phyloP scores from a whole-genome alignment of 345 rosid genomes.

The Salix viminalis region DNA sequence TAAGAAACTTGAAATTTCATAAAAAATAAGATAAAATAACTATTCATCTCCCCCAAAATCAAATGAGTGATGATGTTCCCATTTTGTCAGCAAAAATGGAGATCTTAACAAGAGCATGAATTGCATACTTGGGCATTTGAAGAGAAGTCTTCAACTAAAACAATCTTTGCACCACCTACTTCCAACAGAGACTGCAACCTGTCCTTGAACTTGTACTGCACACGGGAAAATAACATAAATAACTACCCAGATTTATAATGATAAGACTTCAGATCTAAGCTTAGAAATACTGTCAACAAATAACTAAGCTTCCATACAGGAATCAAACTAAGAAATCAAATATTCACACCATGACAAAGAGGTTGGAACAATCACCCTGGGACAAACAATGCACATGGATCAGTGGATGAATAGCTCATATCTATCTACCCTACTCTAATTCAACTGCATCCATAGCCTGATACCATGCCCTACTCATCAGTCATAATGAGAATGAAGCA shows the following conservation, averaged over 20 bases:
- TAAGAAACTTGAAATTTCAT: too few species aligned
- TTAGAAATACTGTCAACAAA: background rate
- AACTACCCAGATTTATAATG: background rate
- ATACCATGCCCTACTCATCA: too few species aligned
- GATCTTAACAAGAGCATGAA: conserved; percentile 4
- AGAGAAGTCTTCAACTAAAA: conserved; percentile 43
- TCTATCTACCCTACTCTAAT: too few species aligned
- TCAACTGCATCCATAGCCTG: too few species aligned
- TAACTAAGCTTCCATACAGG: background rate
- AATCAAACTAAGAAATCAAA: background rate
- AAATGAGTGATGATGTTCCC: too few species aligned
- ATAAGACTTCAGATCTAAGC: background rate
- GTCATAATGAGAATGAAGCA: too few species aligned
- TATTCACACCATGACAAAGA: background rate
- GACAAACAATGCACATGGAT: too few species aligned
- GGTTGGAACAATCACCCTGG: background rate
- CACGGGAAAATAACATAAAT: conserved; percentile 4
- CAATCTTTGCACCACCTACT: conserved; percentile 56
- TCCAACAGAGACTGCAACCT: conserved; percentile 47
- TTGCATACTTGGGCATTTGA: conserved; percentile 62
- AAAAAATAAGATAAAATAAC: too few species aligned
- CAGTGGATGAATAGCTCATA: too few species aligned
- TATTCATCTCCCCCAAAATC: too few species aligned
- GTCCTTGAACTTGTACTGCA: conserved; percentile 65
- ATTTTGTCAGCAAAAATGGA: too few species aligned